These are phyloP conservation scores for Venturia oleaginea DNA, from an alignment of 2,329 filamentous ascomycete species.

Conservation along the genomic window DNA sequence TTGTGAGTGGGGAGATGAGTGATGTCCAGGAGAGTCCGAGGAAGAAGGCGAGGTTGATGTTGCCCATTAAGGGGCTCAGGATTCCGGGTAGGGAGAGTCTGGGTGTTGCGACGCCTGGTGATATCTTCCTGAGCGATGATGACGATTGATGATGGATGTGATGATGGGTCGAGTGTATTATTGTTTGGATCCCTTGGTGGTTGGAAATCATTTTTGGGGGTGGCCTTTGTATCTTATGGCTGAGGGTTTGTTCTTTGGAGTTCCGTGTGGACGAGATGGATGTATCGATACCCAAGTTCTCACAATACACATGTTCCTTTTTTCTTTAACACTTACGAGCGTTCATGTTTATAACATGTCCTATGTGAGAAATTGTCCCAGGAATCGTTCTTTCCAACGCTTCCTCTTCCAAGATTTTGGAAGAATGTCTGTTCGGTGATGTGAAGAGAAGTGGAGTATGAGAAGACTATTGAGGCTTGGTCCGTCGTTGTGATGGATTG, in stretches of 20 bases:
- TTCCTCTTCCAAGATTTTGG: no score
- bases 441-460: no score
- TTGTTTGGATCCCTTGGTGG: not conserved
- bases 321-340: no score
- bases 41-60: slow-evolving; percentile 40
- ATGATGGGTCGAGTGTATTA: not conserved
- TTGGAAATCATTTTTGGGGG: not conserved
- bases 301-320: no score
- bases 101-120: slow-evolving; percentile 16
- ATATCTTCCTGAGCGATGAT: slow-evolving; percentile 11
- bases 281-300: not conserved
- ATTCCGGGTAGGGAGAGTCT: slow-evolving; percentile 40
- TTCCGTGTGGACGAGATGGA: not conserved
- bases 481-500: no score
- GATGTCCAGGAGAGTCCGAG: slow-evolving; percentile 26
- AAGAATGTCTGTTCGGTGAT: no score
- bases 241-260: not conserved
- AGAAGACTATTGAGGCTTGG: no score
- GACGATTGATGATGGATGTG: not conserved
- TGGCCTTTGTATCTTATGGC: not conserved
- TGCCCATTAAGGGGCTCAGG: slow-evolving; percentile 40
- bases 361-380: no score
- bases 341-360: no score
- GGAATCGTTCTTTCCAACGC: no score
- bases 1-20: slow-evolving; percentile 6